Conservation (phyloP, 176 grass and related monocot genomes). For the Poa pratensis region DNA sequence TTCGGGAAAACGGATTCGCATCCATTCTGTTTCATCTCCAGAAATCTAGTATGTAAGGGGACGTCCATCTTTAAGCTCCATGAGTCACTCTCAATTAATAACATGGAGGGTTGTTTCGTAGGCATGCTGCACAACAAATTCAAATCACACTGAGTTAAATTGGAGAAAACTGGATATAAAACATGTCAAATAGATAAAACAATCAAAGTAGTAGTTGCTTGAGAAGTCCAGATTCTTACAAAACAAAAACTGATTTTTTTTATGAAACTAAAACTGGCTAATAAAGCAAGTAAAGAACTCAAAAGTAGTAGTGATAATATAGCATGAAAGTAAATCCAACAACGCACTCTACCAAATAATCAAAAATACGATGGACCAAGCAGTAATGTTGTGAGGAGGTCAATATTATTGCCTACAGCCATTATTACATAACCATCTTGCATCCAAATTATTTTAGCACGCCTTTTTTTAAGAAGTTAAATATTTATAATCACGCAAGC, state of each 20-base stretch:
- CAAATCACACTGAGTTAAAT: slow-evolving; percentile 19
- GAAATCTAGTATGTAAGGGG: slow-evolving; percentile 57
- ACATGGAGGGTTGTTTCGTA: slow-evolving; percentile 51
- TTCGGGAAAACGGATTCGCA: slow-evolving; percentile 40
- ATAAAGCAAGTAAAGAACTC: slow-evolving; percentile 15
- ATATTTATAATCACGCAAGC: slow-evolving; percentile 6
- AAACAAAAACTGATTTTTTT: background rate
- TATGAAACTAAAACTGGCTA: background rate
- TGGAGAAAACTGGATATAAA: background rate
- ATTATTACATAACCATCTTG: slow-evolving; percentile 11
- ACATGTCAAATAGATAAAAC: slow-evolving; percentile 7
- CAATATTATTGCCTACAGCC: background rate
- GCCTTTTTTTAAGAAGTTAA: background rate
- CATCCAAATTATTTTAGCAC: slow-evolving; percentile 26
- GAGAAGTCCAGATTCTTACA: background rate
- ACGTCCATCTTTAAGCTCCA: slow-evolving; percentile 55
- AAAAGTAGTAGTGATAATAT: slow-evolving; percentile 28
- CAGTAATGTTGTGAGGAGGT: background rate
- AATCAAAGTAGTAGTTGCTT: slow-evolving; percentile 31
- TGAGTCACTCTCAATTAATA: slow-evolving; percentile 87
- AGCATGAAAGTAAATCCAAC: slow-evolving; percentile 20
- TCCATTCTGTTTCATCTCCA: slow-evolving; percentile 58
- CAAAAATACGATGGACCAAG: slow-evolving; percentile 11
- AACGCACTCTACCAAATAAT: slow-evolving; percentile 32
- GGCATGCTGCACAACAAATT: slow-evolving; percentile 47